These are phyloP conservation scores for Paraconiothyrium brasiliense DNA, from an alignment of 2,329 filamentous ascomycete species.

Conservation along the genomic window DNA sequence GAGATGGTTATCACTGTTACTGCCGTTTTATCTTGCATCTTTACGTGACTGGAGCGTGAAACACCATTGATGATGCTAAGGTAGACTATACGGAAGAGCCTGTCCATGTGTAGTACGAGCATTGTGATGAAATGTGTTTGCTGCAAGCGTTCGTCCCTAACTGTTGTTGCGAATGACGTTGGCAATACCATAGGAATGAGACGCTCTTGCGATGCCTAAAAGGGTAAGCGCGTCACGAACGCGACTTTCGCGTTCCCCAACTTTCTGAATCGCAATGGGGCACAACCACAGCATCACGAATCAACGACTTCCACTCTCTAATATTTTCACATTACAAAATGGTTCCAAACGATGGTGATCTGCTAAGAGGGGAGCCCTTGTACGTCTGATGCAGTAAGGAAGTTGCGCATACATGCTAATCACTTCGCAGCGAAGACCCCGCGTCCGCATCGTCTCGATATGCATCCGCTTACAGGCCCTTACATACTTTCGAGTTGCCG, in stretches of 20 bases:
- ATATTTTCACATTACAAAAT: constrained; percentile 22
- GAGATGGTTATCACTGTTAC: too few relatives aligned
- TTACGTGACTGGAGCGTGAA: too few relatives aligned
- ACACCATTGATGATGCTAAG: too few relatives aligned
- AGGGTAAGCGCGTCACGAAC: constrained; percentile 23
- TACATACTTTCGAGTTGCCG: constrained; percentile 77
- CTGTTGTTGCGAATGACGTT: too few relatives aligned
- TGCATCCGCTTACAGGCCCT: constrained; percentile 73
- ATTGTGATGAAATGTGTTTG: too few relatives aligned
- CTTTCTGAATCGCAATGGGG: constrained; percentile 1
- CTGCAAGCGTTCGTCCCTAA: too few relatives aligned
- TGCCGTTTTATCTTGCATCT: too few relatives aligned
- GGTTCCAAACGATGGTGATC: constrained; percentile 28
- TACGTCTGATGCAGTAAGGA: constrained; percentile 22
- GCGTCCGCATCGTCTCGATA: constrained; percentile 32
- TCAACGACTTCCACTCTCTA: constrained; percentile 5
- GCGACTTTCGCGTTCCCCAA: constrained; percentile 17
- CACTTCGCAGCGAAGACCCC: constrained; percentile 35
- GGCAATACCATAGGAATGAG: too few relatives aligned
- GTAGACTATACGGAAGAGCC: too few relatives aligned
- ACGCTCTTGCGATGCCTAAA: constrained; percentile 12
- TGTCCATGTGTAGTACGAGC: too few relatives aligned
- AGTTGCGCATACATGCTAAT: constrained; percentile 20
- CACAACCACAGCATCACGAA: constrained; percentile 3
- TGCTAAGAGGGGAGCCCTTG: constrained; percentile 43